phyloP scores from a whole-genome alignment of 2,329 filamentous ascomycete species.

The Triangularia verruculosa region DNA sequence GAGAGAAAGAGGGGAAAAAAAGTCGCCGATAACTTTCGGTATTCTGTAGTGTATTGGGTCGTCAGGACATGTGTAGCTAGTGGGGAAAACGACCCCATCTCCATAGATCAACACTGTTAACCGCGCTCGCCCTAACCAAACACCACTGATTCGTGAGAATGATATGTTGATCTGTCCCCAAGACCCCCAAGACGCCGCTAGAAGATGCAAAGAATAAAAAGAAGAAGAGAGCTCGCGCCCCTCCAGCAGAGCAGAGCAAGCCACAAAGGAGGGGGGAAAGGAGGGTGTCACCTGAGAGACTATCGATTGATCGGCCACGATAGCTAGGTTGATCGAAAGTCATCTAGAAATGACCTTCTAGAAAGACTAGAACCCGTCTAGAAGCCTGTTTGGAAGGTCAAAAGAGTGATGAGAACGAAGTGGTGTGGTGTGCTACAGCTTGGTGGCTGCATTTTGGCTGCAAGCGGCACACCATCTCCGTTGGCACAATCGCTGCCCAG shows the following conservation, averaged over 20 bases:
- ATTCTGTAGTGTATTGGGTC: background rate
- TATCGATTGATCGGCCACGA: slow-evolving; percentile 9
- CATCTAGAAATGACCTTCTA: background rate
- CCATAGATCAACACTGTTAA: background rate
- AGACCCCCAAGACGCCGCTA: background rate
- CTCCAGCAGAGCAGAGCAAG: background rate
- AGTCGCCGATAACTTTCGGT: background rate
- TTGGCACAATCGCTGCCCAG: background rate
- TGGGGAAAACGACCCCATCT: background rate
- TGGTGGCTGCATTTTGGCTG: background rate
- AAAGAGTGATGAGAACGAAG: background rate
- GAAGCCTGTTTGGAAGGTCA: slow-evolving; percentile 15
- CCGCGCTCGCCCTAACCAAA: background rate
- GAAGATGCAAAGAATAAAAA: background rate
- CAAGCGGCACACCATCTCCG: background rate
- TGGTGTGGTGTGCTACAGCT: slow-evolving; percentile 1
- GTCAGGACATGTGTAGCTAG: background rate
- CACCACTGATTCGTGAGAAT: background rate
- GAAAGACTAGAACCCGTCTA: slow-evolving; percentile 17
- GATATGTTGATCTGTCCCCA: background rate
- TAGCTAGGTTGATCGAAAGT: background rate
- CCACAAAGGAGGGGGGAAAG: background rate
- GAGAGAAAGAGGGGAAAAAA: background rate
- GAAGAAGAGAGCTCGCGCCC: background rate
- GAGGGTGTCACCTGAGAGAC: background rate